Base-by-base conservation (phyloP, 768 basidiomycete species). In the Lyophyllum semitale region DNA sequence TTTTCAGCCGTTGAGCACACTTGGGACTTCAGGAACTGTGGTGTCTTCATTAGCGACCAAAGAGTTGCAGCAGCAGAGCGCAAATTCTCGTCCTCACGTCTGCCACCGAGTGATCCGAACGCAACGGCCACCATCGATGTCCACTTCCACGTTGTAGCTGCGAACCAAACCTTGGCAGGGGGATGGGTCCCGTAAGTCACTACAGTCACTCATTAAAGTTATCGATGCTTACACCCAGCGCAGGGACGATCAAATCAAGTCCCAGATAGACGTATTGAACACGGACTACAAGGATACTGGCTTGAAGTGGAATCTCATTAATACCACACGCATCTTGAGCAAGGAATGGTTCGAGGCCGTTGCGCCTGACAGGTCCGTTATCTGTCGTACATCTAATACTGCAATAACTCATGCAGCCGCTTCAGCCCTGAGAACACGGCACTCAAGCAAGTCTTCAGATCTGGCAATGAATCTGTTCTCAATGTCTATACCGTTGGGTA, bases 321-420 rank as follows among this genome's bases (percentile, higher is more conserved):
- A 61, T 30, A 73, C 72, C 6, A 71, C 72, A 18, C 68, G 75
- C 52, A 76, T 77, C 26, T 54, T 72, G 53, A 78, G 74, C 63
- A 50, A 60, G 23, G 66, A 74, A 55, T 82, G 80, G 80, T 79
- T 77, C 62, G 67, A 71, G 59, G n/a, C n/a, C n/a, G n/a, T n/a
- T n/a, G n/a, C n/a, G n/a, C n/a, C n/a, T n/a, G n/a, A n/a, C n/a
- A n/a, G n/a, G n/a, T n/a, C n/a, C n/a, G n/a, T n/a, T n/a, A n/a
- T n/a, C n/a, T n/a, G n/a, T n/a, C n/a, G n/a, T n/a, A n/a, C n/a
- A n/a, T n/a, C n/a, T n/a, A n/a, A n/a, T n/a, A n/a, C n/a, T n/a
- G n/a, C n/a, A n/a, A n/a, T n/a, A n/a, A n/a, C n/a, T n/a, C n/a
- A n/a, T n/a, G n/a, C n/a, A n/a, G n/a, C n/a, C n/a, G n/a, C n/a